Percentiles rank a stretch among this genome's conserved stretches.
These are phyloP conservation scores for Dipteronia dyeriana DNA, from an alignment of 345 rosid species.

Conservation along the genomic window DNA sequence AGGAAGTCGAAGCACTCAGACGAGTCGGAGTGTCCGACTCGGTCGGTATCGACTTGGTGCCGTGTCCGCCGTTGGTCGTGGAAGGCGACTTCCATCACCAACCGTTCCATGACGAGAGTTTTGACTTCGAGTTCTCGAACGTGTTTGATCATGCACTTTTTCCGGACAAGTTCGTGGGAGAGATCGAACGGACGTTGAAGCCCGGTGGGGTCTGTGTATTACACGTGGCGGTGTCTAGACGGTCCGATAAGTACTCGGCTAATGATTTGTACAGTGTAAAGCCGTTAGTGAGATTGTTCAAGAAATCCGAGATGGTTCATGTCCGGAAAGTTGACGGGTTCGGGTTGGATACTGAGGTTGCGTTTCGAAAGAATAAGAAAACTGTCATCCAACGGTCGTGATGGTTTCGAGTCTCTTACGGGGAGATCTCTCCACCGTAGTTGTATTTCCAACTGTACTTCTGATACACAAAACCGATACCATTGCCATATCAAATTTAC, in stretches of 20 bases:
- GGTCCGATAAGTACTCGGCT: slow-evolving; percentile 85
- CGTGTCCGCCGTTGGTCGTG: slow-evolving; percentile 72
- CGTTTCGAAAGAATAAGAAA: slow-evolving; percentile 64
- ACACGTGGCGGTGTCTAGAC: slow-evolving; percentile 67
- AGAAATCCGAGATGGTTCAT: slow-evolving; percentile 55
- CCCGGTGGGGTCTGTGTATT: slow-evolving; percentile 65
- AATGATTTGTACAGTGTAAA: slow-evolving; percentile 69
- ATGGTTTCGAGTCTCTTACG: not conserved
- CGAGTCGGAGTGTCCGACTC: slow-evolving; percentile 67
- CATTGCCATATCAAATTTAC: too few relatives aligned
- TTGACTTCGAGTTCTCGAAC: slow-evolving; percentile 89
- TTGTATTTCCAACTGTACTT: too few relatives aligned
- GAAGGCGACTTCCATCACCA: slow-evolving; percentile 81
- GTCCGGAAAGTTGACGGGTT: slow-evolving; percentile 81
- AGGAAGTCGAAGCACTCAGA: slow-evolving; percentile 81
- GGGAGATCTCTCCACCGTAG: too few relatives aligned
- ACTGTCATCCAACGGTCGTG: slow-evolving; percentile 16
- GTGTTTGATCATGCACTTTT: slow-evolving; percentile 91
- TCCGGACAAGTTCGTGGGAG: slow-evolving; percentile 69
- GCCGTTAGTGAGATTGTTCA: slow-evolving; percentile 56
- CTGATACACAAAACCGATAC: too few relatives aligned
- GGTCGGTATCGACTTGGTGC: slow-evolving; percentile 86
- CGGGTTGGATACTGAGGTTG: slow-evolving; percentile 92
- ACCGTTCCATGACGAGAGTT: slow-evolving; percentile 67
- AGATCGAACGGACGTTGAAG: slow-evolving; percentile 83